A percentile compares a stretch with the other conserved stretches of the same genome.
phyloP scores from a whole-genome alignment of 2,329 filamentous ascomycete species.

The Fusarium guadeloupense region DNA sequence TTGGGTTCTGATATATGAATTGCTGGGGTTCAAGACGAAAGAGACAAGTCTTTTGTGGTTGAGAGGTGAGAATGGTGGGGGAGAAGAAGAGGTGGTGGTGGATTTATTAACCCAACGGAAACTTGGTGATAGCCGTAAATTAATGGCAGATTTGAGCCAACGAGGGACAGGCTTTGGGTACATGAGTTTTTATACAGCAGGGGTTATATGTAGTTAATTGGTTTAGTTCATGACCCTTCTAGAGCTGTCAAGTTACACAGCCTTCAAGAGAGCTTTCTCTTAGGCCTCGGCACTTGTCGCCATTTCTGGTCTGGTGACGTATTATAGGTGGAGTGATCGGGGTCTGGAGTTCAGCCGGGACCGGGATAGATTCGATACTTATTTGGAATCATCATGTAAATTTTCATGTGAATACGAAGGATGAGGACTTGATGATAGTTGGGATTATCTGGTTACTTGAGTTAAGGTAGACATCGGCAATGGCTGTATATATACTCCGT shows the following conservation, averaged over 20 bases:
- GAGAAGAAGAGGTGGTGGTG: constrained; percentile 6
- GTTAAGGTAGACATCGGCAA: too few species aligned
- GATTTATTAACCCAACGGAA: constrained; percentile 32
- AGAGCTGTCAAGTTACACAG: not conserved
- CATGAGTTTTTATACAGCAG: not conserved
- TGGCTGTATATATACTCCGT: too few species aligned
- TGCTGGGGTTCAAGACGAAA: constrained; percentile 5
- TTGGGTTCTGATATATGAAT: constrained; percentile 1
- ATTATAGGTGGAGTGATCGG: constrained; percentile 31
- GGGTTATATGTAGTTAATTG: not conserved
- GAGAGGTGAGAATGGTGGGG: constrained; percentile 28
- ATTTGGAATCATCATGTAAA: constrained; percentile 25
- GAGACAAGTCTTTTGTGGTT: constrained; percentile 15
- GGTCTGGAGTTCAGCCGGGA: constrained; percentile 33
- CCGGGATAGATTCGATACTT: constrained; percentile 6
- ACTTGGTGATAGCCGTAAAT: constrained; percentile 5
- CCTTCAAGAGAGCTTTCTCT: constrained; percentile 8
- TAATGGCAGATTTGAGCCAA: constrained; percentile 8
- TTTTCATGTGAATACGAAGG: not conserved
- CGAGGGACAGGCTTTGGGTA: constrained; percentile 20
- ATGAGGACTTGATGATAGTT: not conserved
- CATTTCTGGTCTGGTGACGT: constrained; percentile 37
- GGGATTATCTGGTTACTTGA: too few species aligned
- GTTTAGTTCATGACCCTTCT: not conserved
- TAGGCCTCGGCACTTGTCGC: constrained; percentile 38